These are phyloP conservation scores for Didymella lethalis DNA, from an alignment of 2,329 filamentous ascomycete genomes.

Conservation along the genomic window DNA sequence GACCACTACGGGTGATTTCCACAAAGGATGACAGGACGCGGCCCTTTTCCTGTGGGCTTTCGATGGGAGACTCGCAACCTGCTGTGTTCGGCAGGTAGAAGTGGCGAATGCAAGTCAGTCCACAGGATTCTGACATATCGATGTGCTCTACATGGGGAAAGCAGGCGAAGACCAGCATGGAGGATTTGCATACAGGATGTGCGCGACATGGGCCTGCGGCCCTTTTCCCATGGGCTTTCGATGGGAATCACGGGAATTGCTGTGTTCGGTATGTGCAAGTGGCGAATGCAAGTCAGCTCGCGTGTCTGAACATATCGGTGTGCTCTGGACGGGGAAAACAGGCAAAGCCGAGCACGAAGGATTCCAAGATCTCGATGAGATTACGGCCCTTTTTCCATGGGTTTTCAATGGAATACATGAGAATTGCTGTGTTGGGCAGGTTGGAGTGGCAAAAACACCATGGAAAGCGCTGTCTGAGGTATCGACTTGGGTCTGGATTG, in stretches of 20 bases:
- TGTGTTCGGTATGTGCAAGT: background rate
- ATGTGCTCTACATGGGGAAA: too few species aligned
- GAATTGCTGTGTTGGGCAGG: background rate
- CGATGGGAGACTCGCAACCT: background rate
- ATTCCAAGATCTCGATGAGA: background rate
- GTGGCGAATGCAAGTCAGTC: too few species aligned
- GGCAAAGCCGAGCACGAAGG: background rate
- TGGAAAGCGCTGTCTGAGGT: background rate
- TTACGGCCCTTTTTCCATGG: background rate
- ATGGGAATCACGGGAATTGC: background rate
- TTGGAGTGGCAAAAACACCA: background rate
- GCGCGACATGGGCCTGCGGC: background rate
- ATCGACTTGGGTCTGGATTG: too few species aligned
- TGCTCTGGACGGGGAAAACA: background rate
- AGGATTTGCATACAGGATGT: too few species aligned
- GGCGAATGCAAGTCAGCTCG: background rate
- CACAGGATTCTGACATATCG: too few species aligned
- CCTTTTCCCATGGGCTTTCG: constrained; percentile 9
- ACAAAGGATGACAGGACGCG: background rate
- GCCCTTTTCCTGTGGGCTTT: background rate
- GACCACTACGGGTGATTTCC: background rate
- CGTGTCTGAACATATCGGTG: background rate
- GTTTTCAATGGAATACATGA: background rate
- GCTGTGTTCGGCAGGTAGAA: background rate
- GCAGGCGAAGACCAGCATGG: too few species aligned